Conservation (phyloP, 2,329 filamentous ascomycete genomes). For the Knufia petricola region DNA sequence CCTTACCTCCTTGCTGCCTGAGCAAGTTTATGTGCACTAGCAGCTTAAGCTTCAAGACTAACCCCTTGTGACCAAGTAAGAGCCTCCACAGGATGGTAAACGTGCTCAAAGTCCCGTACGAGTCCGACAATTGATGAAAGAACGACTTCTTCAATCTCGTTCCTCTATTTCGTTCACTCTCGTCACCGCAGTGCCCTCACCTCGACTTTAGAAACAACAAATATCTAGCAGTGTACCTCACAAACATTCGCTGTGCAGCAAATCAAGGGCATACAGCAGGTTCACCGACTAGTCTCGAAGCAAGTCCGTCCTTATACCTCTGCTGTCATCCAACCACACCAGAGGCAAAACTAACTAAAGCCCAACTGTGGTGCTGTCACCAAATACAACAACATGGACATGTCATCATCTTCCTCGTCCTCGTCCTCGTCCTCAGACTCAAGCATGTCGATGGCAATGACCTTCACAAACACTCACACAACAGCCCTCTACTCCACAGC, state of each 20-base stretch:
- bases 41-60: neutral
- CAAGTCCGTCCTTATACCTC: too few relatives aligned
- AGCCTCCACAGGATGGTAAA: too few relatives aligned
- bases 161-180: too few relatives aligned
- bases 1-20: neutral
- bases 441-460: slow-evolving; percentile 30
- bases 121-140: too few relatives aligned
- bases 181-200: too few relatives aligned
- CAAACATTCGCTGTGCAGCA: too few relatives aligned
- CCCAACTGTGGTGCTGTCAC: neutral
- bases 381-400: slow-evolving; percentile 17
- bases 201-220: too few relatives aligned
- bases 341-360: neutral
- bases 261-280: too few relatives aligned
- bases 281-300: too few relatives aligned
- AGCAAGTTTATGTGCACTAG: slow-evolving; percentile 7
- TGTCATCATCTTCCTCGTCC: slow-evolving; percentile 13
- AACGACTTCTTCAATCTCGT: too few relatives aligned
- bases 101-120: slow-evolving; percentile 24
- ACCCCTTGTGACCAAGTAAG: neutral
- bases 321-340: too few relatives aligned
- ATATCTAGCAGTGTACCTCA: too few relatives aligned
- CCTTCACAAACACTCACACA: slow-evolving; percentile 46
- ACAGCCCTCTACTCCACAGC: slow-evolving; percentile 57
- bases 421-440: neutral